Base-by-base conservation (phyloP, 257 asterid species). In the Scutellaria baicalensis region DNA sequence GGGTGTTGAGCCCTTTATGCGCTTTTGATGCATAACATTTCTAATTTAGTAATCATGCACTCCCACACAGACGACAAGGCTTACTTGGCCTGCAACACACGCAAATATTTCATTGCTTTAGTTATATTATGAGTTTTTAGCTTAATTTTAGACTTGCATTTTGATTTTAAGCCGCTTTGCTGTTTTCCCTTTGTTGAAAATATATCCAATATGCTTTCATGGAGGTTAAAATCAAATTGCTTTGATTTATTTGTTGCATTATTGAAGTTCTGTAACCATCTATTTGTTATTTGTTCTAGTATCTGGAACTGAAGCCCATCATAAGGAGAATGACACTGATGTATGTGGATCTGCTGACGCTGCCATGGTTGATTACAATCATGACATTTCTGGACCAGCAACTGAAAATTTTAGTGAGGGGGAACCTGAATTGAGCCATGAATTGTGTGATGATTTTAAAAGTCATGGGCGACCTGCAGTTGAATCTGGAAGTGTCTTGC, bases 321-420 rank as follows among this genome's bases (percentile, higher is more conserved):
- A 69, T 18, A 50, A 79, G 64, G 81, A 70, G 76, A 81, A 45
- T 77, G 78, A 60, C 14, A 35, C 64, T 61, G 79, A 36, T 40
- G 59, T 57, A 33, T 63, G 62, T 21, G 81, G 47, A 47, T 72
- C 17, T 60, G 36, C 65, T 4, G 72, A 67, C 58, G 73, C 76
- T 71, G 64, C 39, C 36, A 61, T 47, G 39, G 39, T 56, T 52
- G 75, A 73, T 71, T 69, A 50, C 65, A 64, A 47, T 62, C 69
- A 58, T 59, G 77, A 54, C 50, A 49, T 55, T 56, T 75, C 76
- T 65, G 80, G 17, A 71, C 70, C 72, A 55, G 78, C 79, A 70
- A 71, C 78, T 31, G 75, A 70, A 52, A 72, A 52, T 72, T 51
- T 60, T 63, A 65, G 49, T 17, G 47, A 73, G 63, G 47, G 70